Evolutionary conservation across 1,139 yeast species (phyloP).

Genomic region (Kodamaea sp.): DNA sequence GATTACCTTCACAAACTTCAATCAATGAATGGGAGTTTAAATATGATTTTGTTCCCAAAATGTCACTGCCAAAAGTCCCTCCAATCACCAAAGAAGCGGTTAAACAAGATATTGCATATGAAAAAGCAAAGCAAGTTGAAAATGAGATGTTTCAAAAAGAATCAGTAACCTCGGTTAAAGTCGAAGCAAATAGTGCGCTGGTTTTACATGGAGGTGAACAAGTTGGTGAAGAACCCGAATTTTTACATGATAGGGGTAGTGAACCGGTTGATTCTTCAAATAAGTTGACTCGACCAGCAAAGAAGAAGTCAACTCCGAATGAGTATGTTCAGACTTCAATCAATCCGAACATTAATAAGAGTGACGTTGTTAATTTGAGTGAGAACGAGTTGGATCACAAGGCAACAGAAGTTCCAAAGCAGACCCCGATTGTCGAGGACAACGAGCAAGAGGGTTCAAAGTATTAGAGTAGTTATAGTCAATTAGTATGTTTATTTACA

Average conservation of each 20-base stretch:
- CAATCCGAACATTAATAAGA: slow-evolving; percentile 41
- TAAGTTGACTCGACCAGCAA: slow-evolving; percentile 8
- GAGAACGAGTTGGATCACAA: slow-evolving; percentile 39
- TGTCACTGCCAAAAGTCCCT: slow-evolving; percentile 47
- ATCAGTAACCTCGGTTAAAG: slow-evolving; percentile 37
- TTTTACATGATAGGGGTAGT: slow-evolving; percentile 33
- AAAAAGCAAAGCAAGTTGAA: slow-evolving; percentile 40
- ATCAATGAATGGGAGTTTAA: slow-evolving; percentile 51
- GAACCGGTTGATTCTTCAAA: slow-evolving; percentile 16
- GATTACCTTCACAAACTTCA: slow-evolving; percentile 46
- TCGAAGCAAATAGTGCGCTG: slow-evolving; percentile 41
- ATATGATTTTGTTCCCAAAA: slow-evolving; percentile 47
- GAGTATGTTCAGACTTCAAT: slow-evolving; percentile 42
- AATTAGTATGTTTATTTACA: slow-evolving; percentile 2
- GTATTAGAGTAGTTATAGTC: background rate
- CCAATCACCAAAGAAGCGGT: slow-evolving; percentile 52
- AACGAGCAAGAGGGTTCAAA: slow-evolving; percentile 30
- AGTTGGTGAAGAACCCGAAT: slow-evolving; percentile 39
- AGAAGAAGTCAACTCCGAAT: slow-evolving; percentile 40
- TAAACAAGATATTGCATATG: slow-evolving; percentile 45
- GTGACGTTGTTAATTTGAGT: slow-evolving; percentile 38
- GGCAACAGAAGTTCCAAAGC: slow-evolving; percentile 26
- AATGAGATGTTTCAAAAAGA: slow-evolving; percentile 39
- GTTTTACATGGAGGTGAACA: slow-evolving; percentile 46
- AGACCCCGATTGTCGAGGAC: slow-evolving; percentile 36